Base-by-base conservation (phyloP, 768 basidiomycete species). In the Pulveroboletus sp. region DNA sequence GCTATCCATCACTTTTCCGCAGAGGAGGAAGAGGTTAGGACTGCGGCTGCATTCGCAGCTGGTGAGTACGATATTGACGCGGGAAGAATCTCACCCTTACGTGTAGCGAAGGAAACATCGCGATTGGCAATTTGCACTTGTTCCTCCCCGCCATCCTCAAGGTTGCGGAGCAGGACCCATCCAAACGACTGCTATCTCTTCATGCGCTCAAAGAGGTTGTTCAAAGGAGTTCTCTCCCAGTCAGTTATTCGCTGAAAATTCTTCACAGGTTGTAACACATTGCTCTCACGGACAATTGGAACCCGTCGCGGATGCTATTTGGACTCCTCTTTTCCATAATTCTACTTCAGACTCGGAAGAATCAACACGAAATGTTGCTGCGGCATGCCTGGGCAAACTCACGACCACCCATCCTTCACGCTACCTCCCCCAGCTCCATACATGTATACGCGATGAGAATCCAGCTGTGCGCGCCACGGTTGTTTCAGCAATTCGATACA, bases 301-400 rank as follows among this genome's bases (percentile, higher is more conserved):
- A 57, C 78, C 79, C 21, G 82, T 95, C 38, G 93, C 95, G 1
- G 93, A 97, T 50, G 70, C 81, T 27, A 80, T 98, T 8, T 99
- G 96, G 96, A 76, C 76, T 2, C 94, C 95, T 4, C 77, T 99
- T 12, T 95, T 98, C 65, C 82, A 89, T 59, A 88, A 93, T 65
- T 93, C 92, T 10, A 86, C 90, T 52, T 64, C 65, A 3, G 86
- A 83, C 54, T 79, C 88, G 14, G 95, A 95, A 54, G 95, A 97
- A 69, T 88, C 87, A 8, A 88, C 91, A 1, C 76, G 94, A 43
- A 97, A 96, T 63, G 91, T 97, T 33, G 92, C 94, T 24, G 93
- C 96, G 40, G 94, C 95, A 3, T 97, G 94, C 64, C 78, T 99
- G 15, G 96, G 96, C 31, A 96, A 97, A 68, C 76, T 99, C 28